phyloP scores from a whole-genome alignment of 257 asterid genomes.

The Scutellaria baicalensis region DNA sequence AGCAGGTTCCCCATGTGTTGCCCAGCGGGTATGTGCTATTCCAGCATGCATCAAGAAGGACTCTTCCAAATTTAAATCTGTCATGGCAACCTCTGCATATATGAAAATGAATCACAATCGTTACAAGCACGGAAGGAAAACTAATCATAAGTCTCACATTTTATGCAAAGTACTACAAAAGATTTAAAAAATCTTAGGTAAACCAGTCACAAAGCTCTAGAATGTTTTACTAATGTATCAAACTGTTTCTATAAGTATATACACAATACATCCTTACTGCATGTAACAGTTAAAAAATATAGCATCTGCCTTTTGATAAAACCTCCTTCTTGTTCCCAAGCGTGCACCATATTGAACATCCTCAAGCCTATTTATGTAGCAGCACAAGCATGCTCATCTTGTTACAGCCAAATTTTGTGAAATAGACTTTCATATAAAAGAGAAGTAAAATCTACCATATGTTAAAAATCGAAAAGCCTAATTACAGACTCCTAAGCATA shows the following conservation, averaged over 20 bases:
- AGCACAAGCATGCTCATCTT: neutral
- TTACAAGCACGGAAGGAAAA: constrained; percentile 2
- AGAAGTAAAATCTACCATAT: neutral
- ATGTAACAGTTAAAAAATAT: neutral
- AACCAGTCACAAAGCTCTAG: neutral
- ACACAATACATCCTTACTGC: neutral
- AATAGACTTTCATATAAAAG: neutral
- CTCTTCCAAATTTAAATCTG: constrained; percentile 76
- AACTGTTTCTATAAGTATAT: neutral
- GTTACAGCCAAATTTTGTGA: neutral
- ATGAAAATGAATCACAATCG: constrained; percentile 16
- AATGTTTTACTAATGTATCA: neutral
- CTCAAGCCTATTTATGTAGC: neutral
- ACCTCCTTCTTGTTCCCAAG: neutral
- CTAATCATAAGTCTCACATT: neutral
- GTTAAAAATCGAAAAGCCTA: neutral
- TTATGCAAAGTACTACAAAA: constrained; percentile 30
- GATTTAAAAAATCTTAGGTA: constrained; percentile 11
- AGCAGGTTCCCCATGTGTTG: constrained; percentile 98
- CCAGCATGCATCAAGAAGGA: constrained; percentile 84
- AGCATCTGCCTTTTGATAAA: neutral
- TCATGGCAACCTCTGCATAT: constrained; percentile 67
- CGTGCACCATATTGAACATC: neutral
- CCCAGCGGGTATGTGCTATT: constrained; percentile 99
- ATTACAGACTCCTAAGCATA: neutral